These are phyloP conservation scores for Pholiota molesta DNA, from an alignment of 768 basidiomycete genomes.

Conservation along the genomic window DNA sequence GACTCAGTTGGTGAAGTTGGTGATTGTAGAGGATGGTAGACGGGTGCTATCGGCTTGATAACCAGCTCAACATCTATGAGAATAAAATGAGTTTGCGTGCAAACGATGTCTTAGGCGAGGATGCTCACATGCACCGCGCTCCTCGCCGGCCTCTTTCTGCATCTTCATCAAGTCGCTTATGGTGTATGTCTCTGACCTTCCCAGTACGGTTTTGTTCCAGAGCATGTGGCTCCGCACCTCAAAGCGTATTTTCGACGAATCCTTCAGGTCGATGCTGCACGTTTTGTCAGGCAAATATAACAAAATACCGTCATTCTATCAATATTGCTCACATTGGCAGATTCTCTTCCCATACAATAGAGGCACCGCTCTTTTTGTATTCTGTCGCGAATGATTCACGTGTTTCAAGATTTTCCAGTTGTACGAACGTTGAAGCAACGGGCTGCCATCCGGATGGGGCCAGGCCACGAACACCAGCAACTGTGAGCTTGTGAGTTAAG, in stretches of 20 bases:
- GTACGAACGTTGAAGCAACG: slow-evolving; percentile 18
- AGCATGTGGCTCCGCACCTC: slow-evolving; percentile 21
- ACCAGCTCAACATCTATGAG: slow-evolving; percentile 20
- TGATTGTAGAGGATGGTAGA: background rate
- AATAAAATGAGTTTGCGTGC: background rate
- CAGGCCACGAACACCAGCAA: slow-evolving; percentile 20
- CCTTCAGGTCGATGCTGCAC: slow-evolving; percentile 18
- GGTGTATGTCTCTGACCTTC: slow-evolving; percentile 18
- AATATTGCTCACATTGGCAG: slow-evolving; percentile 17
- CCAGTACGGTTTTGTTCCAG: slow-evolving; percentile 20
- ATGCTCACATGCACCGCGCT: slow-evolving; percentile 17
- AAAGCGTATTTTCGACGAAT: slow-evolving; percentile 21
- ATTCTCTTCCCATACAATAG: slow-evolving; percentile 24
- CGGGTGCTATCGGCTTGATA: slow-evolving; percentile 12
- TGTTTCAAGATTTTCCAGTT: slow-evolving; percentile 22
- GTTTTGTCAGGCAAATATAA: background rate
- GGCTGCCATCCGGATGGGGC: slow-evolving; percentile 22
- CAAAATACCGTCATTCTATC: background rate
- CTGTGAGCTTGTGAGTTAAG: slow-evolving; percentile 7
- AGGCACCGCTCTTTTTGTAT: slow-evolving; percentile 15
- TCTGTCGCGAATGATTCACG: slow-evolving; percentile 19
- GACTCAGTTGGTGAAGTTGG: background rate
- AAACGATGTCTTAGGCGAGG: background rate
- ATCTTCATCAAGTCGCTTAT: slow-evolving; percentile 20
- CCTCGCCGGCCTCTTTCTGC: slow-evolving; percentile 21